phyloP scores from a whole-genome alignment of 2,329 filamentous ascomycete species.

The Fusarium foetens region DNA sequence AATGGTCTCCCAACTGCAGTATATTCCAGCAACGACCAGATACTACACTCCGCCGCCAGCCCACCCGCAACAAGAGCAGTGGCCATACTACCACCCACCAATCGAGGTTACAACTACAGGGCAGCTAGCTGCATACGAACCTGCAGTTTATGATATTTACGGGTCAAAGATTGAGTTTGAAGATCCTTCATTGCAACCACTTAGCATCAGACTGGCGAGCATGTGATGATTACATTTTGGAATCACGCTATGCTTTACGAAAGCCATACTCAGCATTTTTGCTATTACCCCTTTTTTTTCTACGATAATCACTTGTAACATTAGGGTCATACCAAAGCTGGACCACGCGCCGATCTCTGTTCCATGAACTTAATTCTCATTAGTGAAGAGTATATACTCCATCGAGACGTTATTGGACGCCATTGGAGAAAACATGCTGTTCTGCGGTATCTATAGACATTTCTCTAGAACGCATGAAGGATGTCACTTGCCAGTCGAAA shows the following conservation, averaged over 20 bases:
- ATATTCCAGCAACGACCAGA: slow-evolving; percentile 41
- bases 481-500: neutral
- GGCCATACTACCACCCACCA: slow-evolving; percentile 68
- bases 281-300: slow-evolving; percentile 8
- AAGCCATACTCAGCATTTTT: slow-evolving; percentile 10
- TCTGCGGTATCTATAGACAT: slow-evolving; percentile 6
- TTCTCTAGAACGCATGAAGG: slow-evolving; percentile 21
- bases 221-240: slow-evolving; percentile 53
- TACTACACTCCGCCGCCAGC: slow-evolving; percentile 51
- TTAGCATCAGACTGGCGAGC: slow-evolving; percentile 66
- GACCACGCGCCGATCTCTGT: slow-evolving; percentile 33
- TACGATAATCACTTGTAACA: slow-evolving; percentile 28
- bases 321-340: slow-evolving; percentile 38
- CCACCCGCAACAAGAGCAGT: slow-evolving; percentile 59
- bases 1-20: slow-evolving; percentile 50
- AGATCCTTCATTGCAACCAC: slow-evolving; percentile 67
- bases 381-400: too few relatives aligned
- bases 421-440: too few relatives aligned
- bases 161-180: slow-evolving; percentile 66
- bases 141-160: slow-evolving; percentile 62
- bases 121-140: slow-evolving; percentile 60
- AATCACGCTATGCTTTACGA: slow-evolving; percentile 20
- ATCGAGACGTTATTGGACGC: too few relatives aligned
- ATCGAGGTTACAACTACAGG: slow-evolving; percentile 67
- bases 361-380: too few relatives aligned